phyloP scores from a whole-genome alignment of 371 early-diverging fungal genomes.

The Mucor piriformis region DNA sequence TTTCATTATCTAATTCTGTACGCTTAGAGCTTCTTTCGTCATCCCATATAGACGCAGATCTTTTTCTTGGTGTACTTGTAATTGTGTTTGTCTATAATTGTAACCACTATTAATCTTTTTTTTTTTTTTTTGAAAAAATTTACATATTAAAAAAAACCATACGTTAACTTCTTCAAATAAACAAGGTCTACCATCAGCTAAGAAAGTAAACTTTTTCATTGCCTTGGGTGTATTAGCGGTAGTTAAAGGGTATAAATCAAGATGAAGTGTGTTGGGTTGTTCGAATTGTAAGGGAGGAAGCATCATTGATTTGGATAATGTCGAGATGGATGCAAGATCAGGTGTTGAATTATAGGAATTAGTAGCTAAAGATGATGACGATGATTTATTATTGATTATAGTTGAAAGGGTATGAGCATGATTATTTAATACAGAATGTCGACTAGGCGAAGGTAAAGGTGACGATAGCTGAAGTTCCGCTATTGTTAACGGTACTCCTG shows the following conservation, averaged over 20 bases:
- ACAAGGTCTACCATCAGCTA: constrained; percentile 14
- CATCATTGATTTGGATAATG: not conserved
- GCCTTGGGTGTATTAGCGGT: constrained; percentile 14
- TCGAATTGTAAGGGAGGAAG: constrained; percentile 22
- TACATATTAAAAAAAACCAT: not conserved
- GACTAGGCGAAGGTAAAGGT: constrained; percentile 29
- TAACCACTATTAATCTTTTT: not conserved
- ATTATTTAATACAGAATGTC: constrained; percentile 11
- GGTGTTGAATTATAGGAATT: not conserved
- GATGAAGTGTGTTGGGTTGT: constrained; percentile 7
- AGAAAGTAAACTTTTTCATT: constrained; percentile 20
- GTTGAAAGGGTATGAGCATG: constrained; percentile 7
- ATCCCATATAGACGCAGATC: constrained; percentile 30
- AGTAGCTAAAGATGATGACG: constrained; percentile 1
- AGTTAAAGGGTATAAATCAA: constrained; percentile 30
- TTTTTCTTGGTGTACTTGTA: constrained; percentile 19
- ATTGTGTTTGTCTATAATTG: not conserved
- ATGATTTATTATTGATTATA: not conserved
- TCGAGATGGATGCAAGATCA: constrained; percentile 14
- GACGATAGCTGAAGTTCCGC: constrained; percentile 30
- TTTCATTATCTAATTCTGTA: constrained; percentile 19
- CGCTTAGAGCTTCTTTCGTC: constrained; percentile 29
- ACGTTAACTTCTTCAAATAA: constrained; percentile 28
- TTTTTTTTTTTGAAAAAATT: not conserved
- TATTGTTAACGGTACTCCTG: constrained; percentile 24